Conservation (phyloP, 306 rosid genomes). For the Quercus wislizeni region DNA sequence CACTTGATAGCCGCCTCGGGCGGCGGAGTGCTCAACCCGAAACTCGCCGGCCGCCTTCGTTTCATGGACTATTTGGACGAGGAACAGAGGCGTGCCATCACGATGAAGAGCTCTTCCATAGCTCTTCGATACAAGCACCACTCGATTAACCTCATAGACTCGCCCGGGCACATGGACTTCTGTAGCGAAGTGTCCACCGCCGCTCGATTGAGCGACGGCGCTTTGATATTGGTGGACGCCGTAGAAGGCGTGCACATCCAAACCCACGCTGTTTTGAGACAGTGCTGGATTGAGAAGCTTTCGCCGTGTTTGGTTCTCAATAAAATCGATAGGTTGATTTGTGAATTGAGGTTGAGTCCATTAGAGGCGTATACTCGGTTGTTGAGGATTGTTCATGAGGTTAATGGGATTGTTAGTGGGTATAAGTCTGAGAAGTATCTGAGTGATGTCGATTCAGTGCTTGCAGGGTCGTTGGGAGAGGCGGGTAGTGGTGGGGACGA, state of each 20-base stretch:
- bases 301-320: slow-evolving; percentile 82
- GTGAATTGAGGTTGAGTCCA: slow-evolving; percentile 68
- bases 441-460: slow-evolving; percentile 71
- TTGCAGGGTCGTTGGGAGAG: slow-evolving; percentile 43
- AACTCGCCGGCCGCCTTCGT: slow-evolving; percentile 75
- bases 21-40: slow-evolving; percentile 69
- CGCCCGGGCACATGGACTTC: slow-evolving; percentile 93
- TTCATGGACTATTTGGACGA: slow-evolving; percentile 90
- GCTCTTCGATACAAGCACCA: slow-evolving; percentile 37
- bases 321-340: slow-evolving; percentile 78
- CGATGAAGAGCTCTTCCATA: slow-evolving; percentile 90
- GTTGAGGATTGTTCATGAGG: slow-evolving; percentile 69
- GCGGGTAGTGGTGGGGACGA: slow-evolving; percentile 28
- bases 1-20: slow-evolving; percentile 75
- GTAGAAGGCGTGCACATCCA: slow-evolving; percentile 95
- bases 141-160: slow-evolving; percentile 76
- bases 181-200: slow-evolving; percentile 95
- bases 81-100: slow-evolving; percentile 86
- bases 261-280: slow-evolving; percentile 88
- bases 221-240: slow-evolving; percentile 75
- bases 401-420: slow-evolving; percentile 77
- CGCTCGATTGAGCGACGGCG: slow-evolving; percentile 84
- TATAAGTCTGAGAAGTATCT: slow-evolving; percentile 74
- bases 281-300: slow-evolving; percentile 85
- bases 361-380: slow-evolving; percentile 65